Evolutionary conservation across 1,139 yeast species (phyloP).

Genomic region (Nematodospora anomalae): DNA sequence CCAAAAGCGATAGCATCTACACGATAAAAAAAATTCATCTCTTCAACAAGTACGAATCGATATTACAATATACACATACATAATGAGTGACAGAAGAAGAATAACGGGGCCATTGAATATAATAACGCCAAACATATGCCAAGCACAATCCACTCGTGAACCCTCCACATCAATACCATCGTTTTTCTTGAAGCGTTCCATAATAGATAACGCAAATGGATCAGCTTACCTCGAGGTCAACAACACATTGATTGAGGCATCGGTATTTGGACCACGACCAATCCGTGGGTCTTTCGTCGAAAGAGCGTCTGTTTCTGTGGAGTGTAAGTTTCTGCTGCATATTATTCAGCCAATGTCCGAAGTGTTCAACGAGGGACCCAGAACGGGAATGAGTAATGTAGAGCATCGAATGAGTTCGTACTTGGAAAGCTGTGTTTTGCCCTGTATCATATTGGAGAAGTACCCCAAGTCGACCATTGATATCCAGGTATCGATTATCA

Average conservation of each 20-base stretch:
- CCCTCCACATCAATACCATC: slow-evolving; percentile 27
- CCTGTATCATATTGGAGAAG: slow-evolving; percentile 63
- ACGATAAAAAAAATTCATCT: slow-evolving; percentile 9
- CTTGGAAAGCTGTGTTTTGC: slow-evolving; percentile 57
- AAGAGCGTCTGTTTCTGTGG: slow-evolving; percentile 67
- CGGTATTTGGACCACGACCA: slow-evolving; percentile 90
- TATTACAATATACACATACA: too few species aligned
- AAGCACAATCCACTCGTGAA: slow-evolving; percentile 11
- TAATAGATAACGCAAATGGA: slow-evolving; percentile 75
- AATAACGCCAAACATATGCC: slow-evolving; percentile 39
- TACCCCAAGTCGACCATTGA: slow-evolving; percentile 92
- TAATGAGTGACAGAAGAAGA: slow-evolving; percentile 69
- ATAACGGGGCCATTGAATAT: slow-evolving; percentile 66
- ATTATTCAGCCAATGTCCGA: slow-evolving; percentile 43
- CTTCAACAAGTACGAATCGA: slow-evolving; percentile 1
- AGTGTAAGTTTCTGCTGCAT: slow-evolving; percentile 58
- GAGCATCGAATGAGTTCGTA: slow-evolving; percentile 57
- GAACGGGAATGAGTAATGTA: slow-evolving; percentile 40
- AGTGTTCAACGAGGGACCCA: slow-evolving; percentile 29
- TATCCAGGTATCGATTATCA: slow-evolving; percentile 67
- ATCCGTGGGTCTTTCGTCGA: slow-evolving; percentile 73
- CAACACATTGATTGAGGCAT: slow-evolving; percentile 60
- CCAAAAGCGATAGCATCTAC: too few species aligned
- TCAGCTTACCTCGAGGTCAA: slow-evolving; percentile 77
- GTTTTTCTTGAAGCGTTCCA: slow-evolving; percentile 58